A percentile compares a stretch with the other conserved stretches of the same genome.
Evolutionary conservation across 345 rosid species (phyloP).

Genomic region (Brassica cretica): DNA sequence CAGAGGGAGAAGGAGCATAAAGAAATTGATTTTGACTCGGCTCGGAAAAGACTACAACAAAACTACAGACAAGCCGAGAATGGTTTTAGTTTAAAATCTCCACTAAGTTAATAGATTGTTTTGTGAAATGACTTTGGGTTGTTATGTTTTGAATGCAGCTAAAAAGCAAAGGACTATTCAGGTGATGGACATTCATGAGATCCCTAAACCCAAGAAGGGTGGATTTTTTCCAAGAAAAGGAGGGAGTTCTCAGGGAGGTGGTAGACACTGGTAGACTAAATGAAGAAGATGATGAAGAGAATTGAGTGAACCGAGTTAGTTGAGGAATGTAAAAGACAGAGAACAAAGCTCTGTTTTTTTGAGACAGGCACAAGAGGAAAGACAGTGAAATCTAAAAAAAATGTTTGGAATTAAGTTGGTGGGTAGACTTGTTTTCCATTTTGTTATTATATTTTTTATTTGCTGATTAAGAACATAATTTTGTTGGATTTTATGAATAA

Average conservation of each 20-base stretch:
- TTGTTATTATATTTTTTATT: conserved; percentile 21
- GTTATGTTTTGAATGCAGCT: conserved; percentile 53
- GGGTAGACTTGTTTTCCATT: conserved; percentile 39
- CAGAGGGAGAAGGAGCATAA: conserved; percentile 76
- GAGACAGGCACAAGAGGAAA: conserved; percentile 2
- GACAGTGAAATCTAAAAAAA: conserved; percentile 20
- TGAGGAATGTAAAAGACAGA: conserved; percentile 12
- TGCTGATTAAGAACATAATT: conserved; percentile 23
- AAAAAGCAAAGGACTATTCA: conserved; percentile 98
- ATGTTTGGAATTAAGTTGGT: conserved; percentile 39
- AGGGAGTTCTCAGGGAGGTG: conserved; percentile 87
- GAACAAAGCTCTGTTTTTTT: conserved; percentile 24
- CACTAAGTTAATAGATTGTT: not conserved
- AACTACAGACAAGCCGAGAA: conserved; percentile 90
- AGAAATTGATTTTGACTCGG: conserved; percentile 58
- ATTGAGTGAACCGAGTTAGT: conserved; percentile 15
- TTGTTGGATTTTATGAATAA: conserved; percentile 32
- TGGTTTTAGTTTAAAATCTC: conserved; percentile 47
- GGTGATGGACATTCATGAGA: conserved; percentile 98
- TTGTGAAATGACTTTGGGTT: not conserved
- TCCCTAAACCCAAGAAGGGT: conserved; percentile 90
- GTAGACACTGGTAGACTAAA: conserved; percentile 73
- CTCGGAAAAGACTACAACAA: conserved; percentile 81
- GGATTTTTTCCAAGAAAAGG: conserved; percentile 82
- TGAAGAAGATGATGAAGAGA: conserved; percentile 46